These are phyloP conservation scores for Ligustrum vulgare DNA, from an alignment of 257 asterid genomes.

Conservation along the genomic window DNA sequence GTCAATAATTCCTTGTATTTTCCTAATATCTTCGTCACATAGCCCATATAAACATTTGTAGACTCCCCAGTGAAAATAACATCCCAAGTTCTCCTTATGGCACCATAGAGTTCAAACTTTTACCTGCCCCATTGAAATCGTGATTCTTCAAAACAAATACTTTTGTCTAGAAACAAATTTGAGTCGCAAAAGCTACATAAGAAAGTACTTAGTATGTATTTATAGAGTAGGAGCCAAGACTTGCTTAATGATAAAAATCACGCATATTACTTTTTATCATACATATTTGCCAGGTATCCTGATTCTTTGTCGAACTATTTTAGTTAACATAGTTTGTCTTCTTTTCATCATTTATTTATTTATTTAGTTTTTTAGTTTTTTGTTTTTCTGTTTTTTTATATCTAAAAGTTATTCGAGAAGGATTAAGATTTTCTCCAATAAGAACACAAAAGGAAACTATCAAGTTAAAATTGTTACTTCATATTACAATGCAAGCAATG, in stretches of 20 bases:
- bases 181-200: background rate
- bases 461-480: background rate
- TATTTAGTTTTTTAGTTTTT: background rate
- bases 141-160: background rate
- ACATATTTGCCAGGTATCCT: too few relatives aligned
- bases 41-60: too few relatives aligned
- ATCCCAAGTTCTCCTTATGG: too few relatives aligned
- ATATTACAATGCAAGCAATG: background rate
- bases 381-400: background rate
- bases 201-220: background rate
- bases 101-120: too few relatives aligned
- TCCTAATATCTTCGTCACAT: too few relatives aligned
- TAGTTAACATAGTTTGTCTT: too few relatives aligned
- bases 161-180: background rate
- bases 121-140: background rate
- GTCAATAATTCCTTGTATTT: too few relatives aligned
- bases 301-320: background rate
- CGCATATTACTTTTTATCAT: too few relatives aligned
- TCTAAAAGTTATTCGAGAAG: background rate
- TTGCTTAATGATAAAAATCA: background rate
- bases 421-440: background rate
- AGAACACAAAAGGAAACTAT: background rate
- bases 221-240: background rate
- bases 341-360: too few relatives aligned
- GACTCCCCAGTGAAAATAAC: too few relatives aligned